Percentiles rank a stretch among this genome's conserved stretches.
Evolutionary conservation across 345 rosid species (phyloP).

Genomic region (Rubroshorea leprosula): DNA sequence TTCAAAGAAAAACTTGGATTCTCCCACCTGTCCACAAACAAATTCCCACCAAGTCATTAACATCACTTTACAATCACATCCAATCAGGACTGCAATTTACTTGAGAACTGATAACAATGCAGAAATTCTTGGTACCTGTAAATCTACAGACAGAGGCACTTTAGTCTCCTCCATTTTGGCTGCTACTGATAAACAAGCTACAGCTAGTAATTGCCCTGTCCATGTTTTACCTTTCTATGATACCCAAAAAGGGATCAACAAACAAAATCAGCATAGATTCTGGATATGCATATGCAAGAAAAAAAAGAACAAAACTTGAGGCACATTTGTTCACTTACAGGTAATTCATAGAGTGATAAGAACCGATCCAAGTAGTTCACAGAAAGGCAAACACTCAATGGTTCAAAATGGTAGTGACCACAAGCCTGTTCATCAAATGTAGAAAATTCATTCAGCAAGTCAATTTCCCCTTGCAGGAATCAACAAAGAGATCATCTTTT

Average conservation of each 20-base stretch:
- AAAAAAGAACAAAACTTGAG: slow-evolving; percentile 1
- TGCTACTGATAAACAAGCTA: slow-evolving; percentile 69
- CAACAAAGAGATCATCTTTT: slow-evolving; percentile 1
- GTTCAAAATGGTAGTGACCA: slow-evolving; percentile 50
- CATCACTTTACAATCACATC: slow-evolving; percentile 2
- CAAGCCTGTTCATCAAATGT: slow-evolving; percentile 42
- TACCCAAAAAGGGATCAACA: neutral
- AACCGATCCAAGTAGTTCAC: slow-evolving; percentile 75
- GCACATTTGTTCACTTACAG: slow-evolving; percentile 39
- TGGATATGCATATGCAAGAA: neutral
- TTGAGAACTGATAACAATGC: neutral
- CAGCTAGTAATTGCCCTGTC: slow-evolving; percentile 55
- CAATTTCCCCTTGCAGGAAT: neutral
- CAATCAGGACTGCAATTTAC: slow-evolving; percentile 1
- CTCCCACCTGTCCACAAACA: slow-evolving; percentile 42
- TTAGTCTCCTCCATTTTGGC: slow-evolving; percentile 62
- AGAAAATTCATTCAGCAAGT: neutral
- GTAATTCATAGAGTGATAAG: slow-evolving; percentile 53
- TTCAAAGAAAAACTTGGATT: slow-evolving; percentile 44
- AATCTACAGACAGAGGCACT: slow-evolving; percentile 41
- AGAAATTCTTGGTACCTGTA: slow-evolving; percentile 44
- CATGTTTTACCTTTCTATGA: slow-evolving; percentile 51
- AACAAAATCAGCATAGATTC: slow-evolving; percentile 6
- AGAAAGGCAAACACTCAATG: slow-evolving; percentile 46
- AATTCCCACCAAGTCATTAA: slow-evolving; percentile 10